These are phyloP conservation scores for Penicillium simplicissimum DNA, from an alignment of 495 filamentous ascomycete species.

Conservation along the genomic window DNA sequence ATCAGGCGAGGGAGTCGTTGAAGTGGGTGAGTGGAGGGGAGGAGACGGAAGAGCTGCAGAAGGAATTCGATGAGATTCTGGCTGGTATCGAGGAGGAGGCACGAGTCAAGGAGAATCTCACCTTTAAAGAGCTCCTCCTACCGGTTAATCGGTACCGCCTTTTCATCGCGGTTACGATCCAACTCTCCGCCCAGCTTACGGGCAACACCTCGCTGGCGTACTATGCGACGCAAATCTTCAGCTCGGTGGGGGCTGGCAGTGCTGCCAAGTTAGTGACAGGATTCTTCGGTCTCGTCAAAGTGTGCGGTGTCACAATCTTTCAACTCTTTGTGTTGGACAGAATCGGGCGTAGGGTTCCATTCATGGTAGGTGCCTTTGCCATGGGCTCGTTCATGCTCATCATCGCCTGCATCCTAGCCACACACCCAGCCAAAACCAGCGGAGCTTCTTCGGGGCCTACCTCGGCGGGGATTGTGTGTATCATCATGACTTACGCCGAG, in stretches of 20 bases:
- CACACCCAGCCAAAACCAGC: constrained; percentile 41
- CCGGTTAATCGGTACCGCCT: constrained; percentile 47
- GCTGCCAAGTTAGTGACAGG: constrained; percentile 47
- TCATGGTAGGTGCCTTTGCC: constrained; percentile 53
- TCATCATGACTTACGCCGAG: constrained; percentile 53
- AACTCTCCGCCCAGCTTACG: constrained; percentile 46
- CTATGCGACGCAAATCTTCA: constrained; percentile 51
- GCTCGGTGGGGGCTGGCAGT: constrained; percentile 43
- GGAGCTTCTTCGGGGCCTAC: constrained; percentile 27
- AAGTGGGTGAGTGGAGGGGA: constrained; percentile 29
- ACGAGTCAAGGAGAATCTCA: constrained; percentile 41
- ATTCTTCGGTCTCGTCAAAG: constrained; percentile 52
- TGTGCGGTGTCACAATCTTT: constrained; percentile 44
- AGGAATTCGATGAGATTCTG: constrained; percentile 26
- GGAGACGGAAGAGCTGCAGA: constrained; percentile 39
- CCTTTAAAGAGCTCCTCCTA: constrained; percentile 42
- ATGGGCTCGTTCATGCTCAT: constrained; percentile 56
- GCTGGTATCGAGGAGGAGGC: constrained; percentile 49
- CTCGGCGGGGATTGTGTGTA: constrained; percentile 44
- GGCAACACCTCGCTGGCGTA: constrained; percentile 52
- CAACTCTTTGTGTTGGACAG: constrained; percentile 52
- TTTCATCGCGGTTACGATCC: constrained; percentile 45
- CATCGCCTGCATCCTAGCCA: constrained; percentile 48
- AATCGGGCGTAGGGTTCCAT: constrained; percentile 52
- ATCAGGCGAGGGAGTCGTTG: constrained; percentile 20